Base-by-base conservation (phyloP, 2,329 filamentous ascomycete genomes). In the Falciphora oryzae region DNA sequence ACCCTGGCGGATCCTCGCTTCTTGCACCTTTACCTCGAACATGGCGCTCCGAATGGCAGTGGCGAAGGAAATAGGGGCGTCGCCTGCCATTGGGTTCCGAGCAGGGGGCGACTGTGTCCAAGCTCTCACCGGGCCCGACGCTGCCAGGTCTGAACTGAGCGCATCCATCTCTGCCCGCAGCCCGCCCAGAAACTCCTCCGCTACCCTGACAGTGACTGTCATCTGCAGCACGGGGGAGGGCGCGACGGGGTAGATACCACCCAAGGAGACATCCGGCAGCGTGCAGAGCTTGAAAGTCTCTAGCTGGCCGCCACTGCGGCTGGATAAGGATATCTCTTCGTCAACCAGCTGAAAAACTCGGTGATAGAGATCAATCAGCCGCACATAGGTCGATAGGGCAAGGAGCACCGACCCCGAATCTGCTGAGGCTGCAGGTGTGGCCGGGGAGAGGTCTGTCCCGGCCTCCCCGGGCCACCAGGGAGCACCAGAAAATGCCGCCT, bases 171-270 rank as follows among this genome's bases (percentile, higher is more conserved):
- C 58, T 22, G 58, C 28, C 31, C 58, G 29, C 29, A 79, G 73
- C 35, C 75, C 72, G 35, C 68, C 69, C 18, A 79, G 70, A 57
- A 79, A 78, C 67, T 78, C 76, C 65, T 78, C 76, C 6, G 75
- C 77, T n/a, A 80, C 70, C 66, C 78, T 76, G 35, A 79, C 72
- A 3, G 77, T 78, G 27, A 80, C 71, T 14, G 74, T 78, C 74
- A 79, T 78, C 65, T 79, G 77, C 44, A 79, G 70, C n/a, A 74
- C 73, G 1, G 76, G 75, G 4, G 76, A 74, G 16, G 76, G 75
- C 59, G 76, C 75, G 22, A 79, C 74, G 5, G 76, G 72, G 59
- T 78, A 78, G 4, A 75, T 76, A 7, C 18, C 44, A 5, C 78
- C 77, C 2, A 79, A 72, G 5, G 75, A 76, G 4, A 79, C 77